These are phyloP conservation scores for Zygosaccharomyces pseudorouxii DNA, from an alignment of 805 yeast species.

Conservation along the genomic window DNA sequence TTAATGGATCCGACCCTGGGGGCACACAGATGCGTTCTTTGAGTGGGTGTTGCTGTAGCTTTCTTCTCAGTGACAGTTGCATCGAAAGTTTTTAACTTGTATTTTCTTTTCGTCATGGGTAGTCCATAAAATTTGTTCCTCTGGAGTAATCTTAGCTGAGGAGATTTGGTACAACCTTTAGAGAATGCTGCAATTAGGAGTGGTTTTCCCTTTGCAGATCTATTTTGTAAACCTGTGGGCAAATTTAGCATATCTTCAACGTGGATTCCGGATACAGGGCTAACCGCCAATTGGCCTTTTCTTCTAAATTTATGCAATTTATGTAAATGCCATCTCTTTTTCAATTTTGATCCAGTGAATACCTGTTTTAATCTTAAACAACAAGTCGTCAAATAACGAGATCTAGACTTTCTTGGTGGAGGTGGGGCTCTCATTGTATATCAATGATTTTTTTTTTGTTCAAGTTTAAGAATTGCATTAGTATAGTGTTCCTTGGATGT, in stretches of 20 bases:
- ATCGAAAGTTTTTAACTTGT: constrained; percentile 22
- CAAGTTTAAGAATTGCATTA: neutral
- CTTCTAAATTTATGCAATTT: constrained; percentile 16
- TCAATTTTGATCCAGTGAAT: constrained; percentile 18
- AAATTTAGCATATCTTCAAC: constrained; percentile 28
- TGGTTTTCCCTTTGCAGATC: constrained; percentile 24
- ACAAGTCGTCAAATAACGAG: constrained; percentile 17
- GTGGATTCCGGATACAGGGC: constrained; percentile 20
- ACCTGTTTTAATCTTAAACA: constrained; percentile 15
- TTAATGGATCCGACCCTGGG: constrained; percentile 23
- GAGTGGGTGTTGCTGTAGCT: neutral
- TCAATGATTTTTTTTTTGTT: neutral
- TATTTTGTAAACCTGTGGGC: constrained; percentile 18
- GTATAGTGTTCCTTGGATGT: neutral
- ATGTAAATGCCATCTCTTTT: constrained; percentile 27
- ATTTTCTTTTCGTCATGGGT: constrained; percentile 26
- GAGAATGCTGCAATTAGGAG: constrained; percentile 30
- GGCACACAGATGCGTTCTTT: constrained; percentile 18
- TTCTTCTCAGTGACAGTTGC: constrained; percentile 7
- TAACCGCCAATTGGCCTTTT: constrained; percentile 6
- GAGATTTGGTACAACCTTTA: constrained; percentile 28
- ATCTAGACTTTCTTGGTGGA: constrained; percentile 27
- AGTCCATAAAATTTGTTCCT: constrained; percentile 21
- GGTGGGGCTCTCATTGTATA: constrained; percentile 34
- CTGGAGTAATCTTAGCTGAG: constrained; percentile 25